phyloP scores from a whole-genome alignment of 306 rosid genomes.

The Pyrus communis region DNA sequence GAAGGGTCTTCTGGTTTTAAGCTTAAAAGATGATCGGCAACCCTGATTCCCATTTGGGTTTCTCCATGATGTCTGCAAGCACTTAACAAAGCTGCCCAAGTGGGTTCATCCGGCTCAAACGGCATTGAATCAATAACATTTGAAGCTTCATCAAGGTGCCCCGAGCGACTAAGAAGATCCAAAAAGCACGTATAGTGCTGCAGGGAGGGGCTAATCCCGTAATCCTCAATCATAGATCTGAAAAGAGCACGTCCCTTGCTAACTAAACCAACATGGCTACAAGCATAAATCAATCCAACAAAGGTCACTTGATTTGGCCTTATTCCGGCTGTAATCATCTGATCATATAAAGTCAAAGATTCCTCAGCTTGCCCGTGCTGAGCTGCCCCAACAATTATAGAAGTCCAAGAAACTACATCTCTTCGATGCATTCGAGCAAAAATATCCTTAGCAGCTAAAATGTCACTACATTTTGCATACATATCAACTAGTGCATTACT shows the following conservation, averaged over 20 bases:
- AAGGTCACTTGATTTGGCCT: conserved; percentile 86
- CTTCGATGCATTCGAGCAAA: conserved; percentile 45
- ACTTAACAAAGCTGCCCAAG: conserved; percentile 84
- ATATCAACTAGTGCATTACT: conserved; percentile 81
- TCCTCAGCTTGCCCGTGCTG: conserved; percentile 73
- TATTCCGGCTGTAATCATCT: conserved; percentile 51
- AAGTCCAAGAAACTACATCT: conserved; percentile 90
- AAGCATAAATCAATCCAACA: conserved; percentile 80
- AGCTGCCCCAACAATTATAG: conserved; percentile 74
- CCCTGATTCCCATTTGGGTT: conserved; percentile 51
- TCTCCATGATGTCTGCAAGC: conserved; percentile 70
- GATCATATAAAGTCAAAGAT: conserved; percentile 59
- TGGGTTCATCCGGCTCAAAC: conserved; percentile 69
- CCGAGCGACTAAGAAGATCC: conserved; percentile 82
- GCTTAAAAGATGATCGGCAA: conserved; percentile 48
- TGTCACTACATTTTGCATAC: conserved; percentile 87
- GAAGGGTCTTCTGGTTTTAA: conserved; percentile 64
- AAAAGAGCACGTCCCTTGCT: conserved; percentile 57
- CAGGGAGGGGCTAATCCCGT: conserved; percentile 59
- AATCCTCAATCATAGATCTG: conserved; percentile 54
- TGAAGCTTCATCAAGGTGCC: conserved; percentile 82
- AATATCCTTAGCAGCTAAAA: conserved; percentile 52
- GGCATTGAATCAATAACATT: conserved; percentile 52
- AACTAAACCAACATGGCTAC: conserved; percentile 74
- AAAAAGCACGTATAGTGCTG: conserved; percentile 85